Percentiles rank a stretch among this genome's conserved stretches.
Evolutionary conservation across 75 land plant species (phyloP).

Genomic region (Larix kaempferi): DNA sequence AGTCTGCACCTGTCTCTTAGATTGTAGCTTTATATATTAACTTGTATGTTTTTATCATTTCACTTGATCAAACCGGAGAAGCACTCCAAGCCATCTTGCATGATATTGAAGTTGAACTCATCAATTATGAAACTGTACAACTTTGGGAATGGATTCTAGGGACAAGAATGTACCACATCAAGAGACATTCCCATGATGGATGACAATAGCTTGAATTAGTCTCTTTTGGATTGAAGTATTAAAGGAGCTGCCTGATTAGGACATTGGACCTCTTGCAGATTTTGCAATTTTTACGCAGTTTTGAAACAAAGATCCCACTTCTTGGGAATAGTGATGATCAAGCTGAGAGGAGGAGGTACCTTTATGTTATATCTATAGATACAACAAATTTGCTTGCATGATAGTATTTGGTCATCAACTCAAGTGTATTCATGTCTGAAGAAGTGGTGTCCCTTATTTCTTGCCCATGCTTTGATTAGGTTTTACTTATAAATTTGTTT

Average conservation of each 20-base stretch:
- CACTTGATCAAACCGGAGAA: neutral
- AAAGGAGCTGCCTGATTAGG: neutral
- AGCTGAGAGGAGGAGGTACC: conserved; percentile 21
- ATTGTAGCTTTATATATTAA: neutral
- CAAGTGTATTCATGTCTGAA: neutral
- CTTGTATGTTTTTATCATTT: neutral
- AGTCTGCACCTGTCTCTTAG: neutral
- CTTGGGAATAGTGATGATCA: neutral
- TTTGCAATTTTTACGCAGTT: conserved; percentile 67
- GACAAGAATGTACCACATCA: neutral
- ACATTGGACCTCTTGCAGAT: conserved; percentile 40
- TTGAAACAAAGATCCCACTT: conserved; percentile 55
- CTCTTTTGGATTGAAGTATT: neutral
- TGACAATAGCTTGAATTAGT: neutral
- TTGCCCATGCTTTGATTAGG: neutral
- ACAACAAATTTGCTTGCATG: neutral
- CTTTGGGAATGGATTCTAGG: neutral
- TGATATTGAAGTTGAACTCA: neutral
- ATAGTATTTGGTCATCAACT: neutral
- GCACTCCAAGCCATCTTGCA: neutral
- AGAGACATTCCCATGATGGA: neutral
- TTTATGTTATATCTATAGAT: conserved; percentile 4
- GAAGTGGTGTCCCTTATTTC: conserved; percentile 3
- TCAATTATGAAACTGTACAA: neutral
- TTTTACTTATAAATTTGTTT: neutral